phyloP scores from a whole-genome alignment of 495 filamentous ascomycete genomes.

The Xylaria sp. region DNA sequence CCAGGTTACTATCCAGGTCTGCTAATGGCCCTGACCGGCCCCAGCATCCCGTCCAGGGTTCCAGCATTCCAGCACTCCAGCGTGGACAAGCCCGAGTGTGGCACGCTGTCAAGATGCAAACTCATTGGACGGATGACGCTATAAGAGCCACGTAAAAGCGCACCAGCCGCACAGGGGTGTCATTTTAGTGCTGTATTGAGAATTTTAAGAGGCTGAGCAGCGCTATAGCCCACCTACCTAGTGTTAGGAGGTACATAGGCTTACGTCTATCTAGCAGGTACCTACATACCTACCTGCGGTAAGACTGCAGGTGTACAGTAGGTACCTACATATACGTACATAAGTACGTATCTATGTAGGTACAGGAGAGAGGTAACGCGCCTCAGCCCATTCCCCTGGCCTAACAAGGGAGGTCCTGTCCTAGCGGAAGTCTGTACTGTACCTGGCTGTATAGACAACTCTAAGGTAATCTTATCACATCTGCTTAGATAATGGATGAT shows the following conservation, averaged over 20 bases:
- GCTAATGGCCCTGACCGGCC: not conserved
- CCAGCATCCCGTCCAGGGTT: not conserved
- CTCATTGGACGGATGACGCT: constrained; percentile 24
- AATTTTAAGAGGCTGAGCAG: constrained; percentile 13
- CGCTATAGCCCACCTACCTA: not conserved
- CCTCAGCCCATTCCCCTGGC: not conserved
- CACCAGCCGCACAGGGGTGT: not conserved
- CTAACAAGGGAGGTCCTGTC: not conserved
- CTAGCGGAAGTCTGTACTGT: not conserved
- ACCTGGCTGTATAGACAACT: too few relatives aligned
- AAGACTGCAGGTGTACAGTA: not conserved
- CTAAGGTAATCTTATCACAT: too few relatives aligned
- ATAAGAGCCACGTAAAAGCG: constrained; percentile 19
- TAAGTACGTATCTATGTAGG: too few relatives aligned
- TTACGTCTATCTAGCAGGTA: too few relatives aligned
- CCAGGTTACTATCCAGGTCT: constrained; percentile 11
- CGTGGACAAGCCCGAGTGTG: not conserved
- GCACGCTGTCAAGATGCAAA: constrained; percentile 14
- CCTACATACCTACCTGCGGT: constrained; percentile 7
- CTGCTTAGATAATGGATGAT: not conserved
- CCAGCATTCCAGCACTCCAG: constrained; percentile 16
- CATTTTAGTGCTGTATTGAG: constrained; percentile 1
- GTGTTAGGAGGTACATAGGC: not conserved
- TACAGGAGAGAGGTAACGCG: not conserved
- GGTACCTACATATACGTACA: not conserved